A percentile compares a stretch with the other conserved stretches of the same genome.
phyloP scores from a whole-genome alignment of 768 basidiomycete genomes.

The Phanerochaete carnosa region DNA sequence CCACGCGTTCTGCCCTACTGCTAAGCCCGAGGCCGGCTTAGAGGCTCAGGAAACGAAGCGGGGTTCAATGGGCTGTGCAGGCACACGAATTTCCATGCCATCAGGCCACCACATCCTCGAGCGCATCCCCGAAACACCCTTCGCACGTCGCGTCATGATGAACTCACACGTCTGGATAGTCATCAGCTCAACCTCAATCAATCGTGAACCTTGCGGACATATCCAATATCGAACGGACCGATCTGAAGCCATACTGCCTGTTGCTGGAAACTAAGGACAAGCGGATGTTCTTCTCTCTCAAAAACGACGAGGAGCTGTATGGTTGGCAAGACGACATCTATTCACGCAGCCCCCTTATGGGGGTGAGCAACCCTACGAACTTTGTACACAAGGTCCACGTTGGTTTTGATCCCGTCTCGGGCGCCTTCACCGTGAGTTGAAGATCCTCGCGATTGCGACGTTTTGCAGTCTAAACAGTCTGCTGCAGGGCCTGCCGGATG shows the following conservation, averaged over 20 bases:
- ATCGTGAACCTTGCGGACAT: constrained; percentile 73
- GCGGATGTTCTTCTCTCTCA: constrained; percentile 76
- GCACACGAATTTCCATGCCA: too few relatives aligned
- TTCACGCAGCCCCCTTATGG: constrained; percentile 86
- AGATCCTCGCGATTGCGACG: background rate
- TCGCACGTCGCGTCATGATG: background rate
- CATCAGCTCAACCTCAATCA: constrained; percentile 48
- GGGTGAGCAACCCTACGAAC: constrained; percentile 92
- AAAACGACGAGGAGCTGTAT: constrained; percentile 96
- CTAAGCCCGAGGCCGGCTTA: too few relatives aligned
- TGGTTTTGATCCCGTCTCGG: constrained; percentile 90
- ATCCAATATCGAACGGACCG: constrained; percentile 84
- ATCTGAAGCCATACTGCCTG: constrained; percentile 93
- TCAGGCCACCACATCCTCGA: too few relatives aligned
- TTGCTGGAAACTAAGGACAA: constrained; percentile 84
- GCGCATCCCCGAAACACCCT: background rate
- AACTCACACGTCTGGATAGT: constrained; percentile 30
- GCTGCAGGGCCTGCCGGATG: constrained; percentile 86
- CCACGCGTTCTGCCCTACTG: too few relatives aligned
- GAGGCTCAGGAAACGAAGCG: too few relatives aligned
- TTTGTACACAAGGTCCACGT: constrained; percentile 99
- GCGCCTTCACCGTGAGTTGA: constrained; percentile 83
- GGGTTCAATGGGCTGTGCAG: background rate
- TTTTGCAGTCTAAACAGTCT: constrained; percentile 1
- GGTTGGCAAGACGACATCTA: constrained; percentile 98